Percentiles rank a stretch among this genome's conserved stretches.
Evolutionary conservation across 305 asterid species (phyloP).

Genomic region (Fraxinus baroniana): DNA sequence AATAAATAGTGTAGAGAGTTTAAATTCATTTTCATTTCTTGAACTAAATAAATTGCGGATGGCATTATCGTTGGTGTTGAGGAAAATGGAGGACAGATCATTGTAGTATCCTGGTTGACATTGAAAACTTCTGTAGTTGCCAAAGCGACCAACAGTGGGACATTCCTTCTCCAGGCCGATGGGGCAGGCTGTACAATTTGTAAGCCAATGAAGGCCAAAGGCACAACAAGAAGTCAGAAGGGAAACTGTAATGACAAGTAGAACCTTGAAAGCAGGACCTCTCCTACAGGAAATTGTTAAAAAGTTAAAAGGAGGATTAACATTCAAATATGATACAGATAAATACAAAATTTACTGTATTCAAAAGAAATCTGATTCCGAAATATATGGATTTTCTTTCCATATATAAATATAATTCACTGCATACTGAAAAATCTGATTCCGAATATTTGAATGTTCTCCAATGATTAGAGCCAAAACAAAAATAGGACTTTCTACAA

Average conservation of each 20-base stretch:
- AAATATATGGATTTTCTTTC: background rate
- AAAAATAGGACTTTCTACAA: background rate
- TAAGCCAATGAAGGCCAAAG: constrained; percentile 79
- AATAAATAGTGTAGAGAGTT: constrained; percentile 53
- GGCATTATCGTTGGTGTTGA: constrained; percentile 89
- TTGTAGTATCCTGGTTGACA: constrained; percentile 76
- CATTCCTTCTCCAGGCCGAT: constrained; percentile 45
- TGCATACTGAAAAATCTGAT: background rate
- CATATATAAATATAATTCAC: background rate
- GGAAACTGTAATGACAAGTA: constrained; percentile 64
- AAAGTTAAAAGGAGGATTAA: background rate
- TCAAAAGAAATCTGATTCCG: background rate
- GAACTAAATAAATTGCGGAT: constrained; percentile 77
- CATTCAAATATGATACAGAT: background rate
- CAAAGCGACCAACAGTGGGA: constrained; percentile 68
- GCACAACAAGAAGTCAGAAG: constrained; percentile 79
- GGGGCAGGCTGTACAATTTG: constrained; percentile 74
- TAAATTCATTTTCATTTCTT: constrained; percentile 47
- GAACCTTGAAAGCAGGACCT: constrained; percentile 65
- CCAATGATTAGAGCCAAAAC: background rate
- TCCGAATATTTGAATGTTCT: background rate
- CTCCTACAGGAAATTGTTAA: constrained; percentile 46
- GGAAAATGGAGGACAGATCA: constrained; percentile 83
- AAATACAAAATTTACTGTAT: background rate
- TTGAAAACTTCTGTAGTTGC: constrained; percentile 76